A percentile compares a stretch with the other conserved stretches of the same genome.
Evolutionary conservation across 805 yeast genomes (phyloP).

Genomic region (Ogataea populi-albae): DNA sequence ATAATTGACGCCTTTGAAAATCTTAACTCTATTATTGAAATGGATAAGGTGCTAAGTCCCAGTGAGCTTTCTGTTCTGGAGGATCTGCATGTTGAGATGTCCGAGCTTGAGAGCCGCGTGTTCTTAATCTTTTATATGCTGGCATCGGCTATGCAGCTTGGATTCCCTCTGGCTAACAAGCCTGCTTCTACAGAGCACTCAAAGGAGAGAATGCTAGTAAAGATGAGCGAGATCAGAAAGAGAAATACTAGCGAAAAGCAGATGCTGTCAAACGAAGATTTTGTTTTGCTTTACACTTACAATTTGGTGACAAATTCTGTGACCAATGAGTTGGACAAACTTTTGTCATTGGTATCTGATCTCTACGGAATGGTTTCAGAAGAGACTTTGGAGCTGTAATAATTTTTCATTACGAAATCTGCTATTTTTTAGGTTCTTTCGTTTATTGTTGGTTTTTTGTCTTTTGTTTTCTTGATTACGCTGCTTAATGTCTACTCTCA

Average conservation of each 20-base stretch:
- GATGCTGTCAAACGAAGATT: conserved; percentile 60
- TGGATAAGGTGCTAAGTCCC: conserved; percentile 51
- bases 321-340: conserved; percentile 58
- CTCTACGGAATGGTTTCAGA: conserved; percentile 66
- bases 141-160: conserved; percentile 70
- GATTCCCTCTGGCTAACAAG: conserved; percentile 73
- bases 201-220: conserved; percentile 62
- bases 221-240: conserved; percentile 57
- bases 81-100: conserved; percentile 54
- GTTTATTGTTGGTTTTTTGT: no score
- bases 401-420: background rate
- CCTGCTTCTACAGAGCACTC: conserved; percentile 79
- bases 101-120: conserved; percentile 67
- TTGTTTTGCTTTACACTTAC: conserved; percentile 73
- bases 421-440: background rate
- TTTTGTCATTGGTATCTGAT: conserved; percentile 52
- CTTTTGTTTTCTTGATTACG: no score
- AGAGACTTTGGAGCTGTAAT: conserved; percentile 52
- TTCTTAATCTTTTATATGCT: conserved; percentile 76
- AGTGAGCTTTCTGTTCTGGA: conserved; percentile 57
- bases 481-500: no score
- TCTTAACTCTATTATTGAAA: conserved; percentile 62
- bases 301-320: conserved; percentile 68
- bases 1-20: conserved; percentile 77
- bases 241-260: conserved; percentile 29